Percentiles rank a stretch among this genome's conserved stretches.
These are phyloP conservation scores for Rhizoctonia solani DNA, from an alignment of 1,284 basidiomycete genomes.

Conservation along the genomic window DNA sequence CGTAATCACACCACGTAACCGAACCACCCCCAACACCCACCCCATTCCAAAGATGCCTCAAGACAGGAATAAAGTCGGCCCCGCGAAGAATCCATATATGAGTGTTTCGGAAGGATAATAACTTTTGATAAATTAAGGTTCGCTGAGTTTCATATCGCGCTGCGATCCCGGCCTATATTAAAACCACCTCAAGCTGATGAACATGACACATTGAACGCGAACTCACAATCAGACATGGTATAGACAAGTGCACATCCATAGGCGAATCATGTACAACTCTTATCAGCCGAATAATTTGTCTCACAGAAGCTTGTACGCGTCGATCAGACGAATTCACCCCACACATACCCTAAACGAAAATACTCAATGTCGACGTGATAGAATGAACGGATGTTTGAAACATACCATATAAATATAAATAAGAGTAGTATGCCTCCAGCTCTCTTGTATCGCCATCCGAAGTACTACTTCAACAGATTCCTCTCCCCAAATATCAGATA, in stretches of 20 bases:
- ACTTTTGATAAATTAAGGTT: not conserved
- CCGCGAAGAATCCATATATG: slow-evolving; percentile 20
- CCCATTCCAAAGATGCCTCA: slow-evolving; percentile 22
- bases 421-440: slow-evolving; percentile 23
- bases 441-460: slow-evolving; percentile 17
- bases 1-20: slow-evolving; percentile 22
- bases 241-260: slow-evolving; percentile 10
- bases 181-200: not conserved
- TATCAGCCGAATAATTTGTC: slow-evolving; percentile 16
- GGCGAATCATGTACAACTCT: not conserved
- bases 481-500: not conserved
- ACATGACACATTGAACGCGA: not conserved
- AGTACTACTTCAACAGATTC: slow-evolving; percentile 7
- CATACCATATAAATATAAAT: too few species aligned
- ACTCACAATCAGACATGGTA: slow-evolving; percentile 11
- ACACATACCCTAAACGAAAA: slow-evolving; percentile 15
- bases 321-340: not conserved
- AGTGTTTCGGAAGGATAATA: not conserved
- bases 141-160: slow-evolving; percentile 22
- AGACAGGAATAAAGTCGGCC: not conserved
- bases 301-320: slow-evolving; percentile 13
- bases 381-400: slow-evolving; percentile 12
- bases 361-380: not conserved
- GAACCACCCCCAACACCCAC: slow-evolving; percentile 1
- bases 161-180: slow-evolving; percentile 15